Percentiles rank a stretch among this genome's conserved stretches.
phyloP scores from a whole-genome alignment of 164 flowering plant genomes.

The Houttuynia cordata region DNA sequence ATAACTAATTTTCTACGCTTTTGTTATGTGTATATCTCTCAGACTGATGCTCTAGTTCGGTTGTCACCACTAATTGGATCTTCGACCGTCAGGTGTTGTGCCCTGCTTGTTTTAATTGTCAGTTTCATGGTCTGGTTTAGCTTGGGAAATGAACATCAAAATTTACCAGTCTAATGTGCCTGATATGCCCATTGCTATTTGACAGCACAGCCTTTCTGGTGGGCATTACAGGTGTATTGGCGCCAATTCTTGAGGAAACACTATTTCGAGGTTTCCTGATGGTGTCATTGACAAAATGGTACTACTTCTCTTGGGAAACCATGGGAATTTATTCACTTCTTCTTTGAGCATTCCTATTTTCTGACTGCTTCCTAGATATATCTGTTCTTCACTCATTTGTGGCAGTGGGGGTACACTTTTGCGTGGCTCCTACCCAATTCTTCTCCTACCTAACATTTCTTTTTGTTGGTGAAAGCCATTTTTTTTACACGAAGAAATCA shows the following conservation, averaged over 20 bases:
- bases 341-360: neutral
- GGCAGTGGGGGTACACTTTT: no score
- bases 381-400: neutral
- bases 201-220: slow-evolving; percentile 74
- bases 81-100: slow-evolving; percentile 63
- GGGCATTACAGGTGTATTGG: slow-evolving; percentile 81
- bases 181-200: slow-evolving; percentile 6
- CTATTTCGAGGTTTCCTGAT: slow-evolving; percentile 88
- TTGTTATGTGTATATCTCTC: slow-evolving; percentile 16
- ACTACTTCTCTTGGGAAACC: slow-evolving; percentile 7
- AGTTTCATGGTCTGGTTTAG: neutral
- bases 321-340: neutral
- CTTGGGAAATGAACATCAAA: neutral
- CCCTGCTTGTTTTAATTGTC: slow-evolving; percentile 1
- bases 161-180: neutral
- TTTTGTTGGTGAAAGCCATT: no score
- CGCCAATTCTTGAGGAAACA: slow-evolving; percentile 89
- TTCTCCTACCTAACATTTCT: no score
- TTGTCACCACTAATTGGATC: slow-evolving; percentile 94
- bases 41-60: slow-evolving; percentile 84
- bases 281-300: slow-evolving; percentile 91
- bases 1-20: neutral
- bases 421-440: no score
- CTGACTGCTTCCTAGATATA: neutral
- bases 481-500: no score